phyloP scores from a whole-genome alignment of 495 filamentous ascomycete genomes.

The Thozetella sp. region DNA sequence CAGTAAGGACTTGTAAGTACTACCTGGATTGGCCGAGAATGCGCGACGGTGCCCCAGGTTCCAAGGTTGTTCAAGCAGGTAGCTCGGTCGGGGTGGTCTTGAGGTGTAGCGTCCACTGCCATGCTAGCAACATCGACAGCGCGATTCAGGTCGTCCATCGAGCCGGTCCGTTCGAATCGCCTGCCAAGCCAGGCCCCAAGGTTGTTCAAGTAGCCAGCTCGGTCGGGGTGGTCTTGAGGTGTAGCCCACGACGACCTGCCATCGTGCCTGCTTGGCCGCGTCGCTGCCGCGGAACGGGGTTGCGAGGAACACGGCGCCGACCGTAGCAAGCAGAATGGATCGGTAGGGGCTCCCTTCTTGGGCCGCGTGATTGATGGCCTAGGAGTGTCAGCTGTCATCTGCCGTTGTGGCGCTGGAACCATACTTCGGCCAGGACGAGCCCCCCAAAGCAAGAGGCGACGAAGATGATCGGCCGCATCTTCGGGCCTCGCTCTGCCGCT shows the following conservation, averaged over 20 bases:
- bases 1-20: too few species aligned
- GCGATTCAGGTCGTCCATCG: conserved; percentile 6
- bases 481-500: neutral
- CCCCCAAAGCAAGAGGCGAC: conserved; percentile 20
- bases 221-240: conserved; percentile 4
- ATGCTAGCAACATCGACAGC: conserved; percentile 3
- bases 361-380: too few species aligned
- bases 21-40: too few species aligned
- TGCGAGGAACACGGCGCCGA: too few species aligned
- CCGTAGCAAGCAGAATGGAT: too few species aligned
- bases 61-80: conserved; percentile 1
- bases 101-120: conserved; percentile 4
- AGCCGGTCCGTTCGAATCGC: conserved; percentile 2
- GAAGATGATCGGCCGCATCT: conserved; percentile 21
- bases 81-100: conserved; percentile 7
- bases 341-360: too few species aligned
- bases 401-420: too few species aligned
- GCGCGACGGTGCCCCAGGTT: too few species aligned
- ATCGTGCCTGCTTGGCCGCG: too few species aligned
- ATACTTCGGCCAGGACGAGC: conserved; percentile 16
- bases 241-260: too few species aligned
- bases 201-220: conserved; percentile 4
- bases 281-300: too few species aligned
- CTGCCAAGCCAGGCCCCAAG: neutral
- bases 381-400: too few species aligned